phyloP scores from a whole-genome alignment of 1,139 yeast genomes.

The Geotrichum aggregatum region DNA sequence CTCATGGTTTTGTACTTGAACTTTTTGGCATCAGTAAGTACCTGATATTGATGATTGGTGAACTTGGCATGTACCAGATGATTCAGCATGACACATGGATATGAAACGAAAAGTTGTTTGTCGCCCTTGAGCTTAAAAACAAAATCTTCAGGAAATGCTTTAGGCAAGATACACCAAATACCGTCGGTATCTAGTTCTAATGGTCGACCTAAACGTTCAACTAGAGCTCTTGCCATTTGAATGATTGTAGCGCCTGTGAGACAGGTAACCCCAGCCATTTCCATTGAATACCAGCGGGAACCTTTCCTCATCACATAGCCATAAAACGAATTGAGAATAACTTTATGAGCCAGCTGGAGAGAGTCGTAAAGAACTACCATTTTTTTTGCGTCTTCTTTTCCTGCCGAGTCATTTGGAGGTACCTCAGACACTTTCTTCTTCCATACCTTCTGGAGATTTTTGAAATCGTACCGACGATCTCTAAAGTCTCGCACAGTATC shows the following conservation, averaged over 20 bases:
- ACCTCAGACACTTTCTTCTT: conserved; percentile 69
- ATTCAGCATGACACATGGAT: conserved; percentile 95
- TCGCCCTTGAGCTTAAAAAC: conserved; percentile 71
- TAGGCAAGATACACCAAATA: conserved; percentile 97
- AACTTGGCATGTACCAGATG: conserved; percentile 85
- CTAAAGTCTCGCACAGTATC: conserved; percentile 91
- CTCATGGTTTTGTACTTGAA: conserved; percentile 71
- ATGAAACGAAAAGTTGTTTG: conserved; percentile 70
- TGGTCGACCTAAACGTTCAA: conserved; percentile 94
- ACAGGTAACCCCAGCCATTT: conserved; percentile 99
- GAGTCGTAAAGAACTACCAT: conserved; percentile 95
- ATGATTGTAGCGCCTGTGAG: conserved; percentile 96
- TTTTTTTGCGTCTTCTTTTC: conserved; percentile 78
- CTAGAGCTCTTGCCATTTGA: conserved; percentile 90
- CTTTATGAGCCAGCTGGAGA: conserved; percentile 93
- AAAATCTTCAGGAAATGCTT: conserved; percentile 87
- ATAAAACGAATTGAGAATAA: conserved; percentile 91
- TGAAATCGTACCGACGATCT: conserved; percentile 94
- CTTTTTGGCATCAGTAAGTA: conserved; percentile 62
- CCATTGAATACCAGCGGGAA: conserved; percentile 98
- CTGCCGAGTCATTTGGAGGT: conserved; percentile 51
- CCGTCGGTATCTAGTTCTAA: conserved; percentile 97
- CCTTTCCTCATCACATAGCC: conserved; percentile 99
- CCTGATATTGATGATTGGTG: conserved; percentile 93
- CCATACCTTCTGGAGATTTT: conserved; percentile 92